Percentiles rank a stretch among this genome's conserved stretches.
Evolutionary conservation across 2,329 filamentous ascomycete genomes (phyloP).

Genomic region (Sporothrix variecibatus): DNA sequence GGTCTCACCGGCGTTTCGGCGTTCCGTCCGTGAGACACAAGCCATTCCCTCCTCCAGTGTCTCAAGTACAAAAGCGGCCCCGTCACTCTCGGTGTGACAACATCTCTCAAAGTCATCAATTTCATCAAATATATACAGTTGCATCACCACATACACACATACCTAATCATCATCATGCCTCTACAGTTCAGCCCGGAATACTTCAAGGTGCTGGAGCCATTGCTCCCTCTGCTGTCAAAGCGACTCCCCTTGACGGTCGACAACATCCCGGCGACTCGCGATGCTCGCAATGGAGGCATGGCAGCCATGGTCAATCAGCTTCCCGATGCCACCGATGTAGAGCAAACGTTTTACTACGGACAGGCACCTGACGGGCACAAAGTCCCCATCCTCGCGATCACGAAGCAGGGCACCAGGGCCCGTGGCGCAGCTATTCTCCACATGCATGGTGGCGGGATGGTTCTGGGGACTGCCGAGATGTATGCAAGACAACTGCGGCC

Average conservation of each 20-base stretch:
- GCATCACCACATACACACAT: too few relatives aligned
- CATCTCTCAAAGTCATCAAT: too few relatives aligned
- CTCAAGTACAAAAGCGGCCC: too few relatives aligned
- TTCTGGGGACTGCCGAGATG: not conserved
- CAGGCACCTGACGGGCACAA: constrained; percentile 1
- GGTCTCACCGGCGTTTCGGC: too few relatives aligned
- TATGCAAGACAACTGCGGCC: not conserved
- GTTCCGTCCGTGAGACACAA: too few relatives aligned
- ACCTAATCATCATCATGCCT: not conserved
- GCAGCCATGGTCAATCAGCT: not conserved
- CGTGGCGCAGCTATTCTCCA: constrained; percentile 1
- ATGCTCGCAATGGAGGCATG: not conserved
- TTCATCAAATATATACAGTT: too few relatives aligned
- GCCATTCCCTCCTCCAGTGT: too few relatives aligned
- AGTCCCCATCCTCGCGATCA: not conserved
- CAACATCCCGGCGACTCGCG: not conserved
- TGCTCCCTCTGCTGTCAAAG: not conserved
- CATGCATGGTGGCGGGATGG: constrained; percentile 12
- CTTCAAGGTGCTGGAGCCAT: not conserved
- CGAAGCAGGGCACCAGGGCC: not conserved
- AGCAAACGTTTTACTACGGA: not conserved
- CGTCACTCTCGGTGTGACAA: too few relatives aligned
- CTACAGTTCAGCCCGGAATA: not conserved
- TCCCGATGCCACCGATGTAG: not conserved
- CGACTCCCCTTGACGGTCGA: not conserved